Base-by-base conservation (phyloP, 2,329 filamentous ascomycete genomes). In the Fusarium oligoseptatum region DNA sequence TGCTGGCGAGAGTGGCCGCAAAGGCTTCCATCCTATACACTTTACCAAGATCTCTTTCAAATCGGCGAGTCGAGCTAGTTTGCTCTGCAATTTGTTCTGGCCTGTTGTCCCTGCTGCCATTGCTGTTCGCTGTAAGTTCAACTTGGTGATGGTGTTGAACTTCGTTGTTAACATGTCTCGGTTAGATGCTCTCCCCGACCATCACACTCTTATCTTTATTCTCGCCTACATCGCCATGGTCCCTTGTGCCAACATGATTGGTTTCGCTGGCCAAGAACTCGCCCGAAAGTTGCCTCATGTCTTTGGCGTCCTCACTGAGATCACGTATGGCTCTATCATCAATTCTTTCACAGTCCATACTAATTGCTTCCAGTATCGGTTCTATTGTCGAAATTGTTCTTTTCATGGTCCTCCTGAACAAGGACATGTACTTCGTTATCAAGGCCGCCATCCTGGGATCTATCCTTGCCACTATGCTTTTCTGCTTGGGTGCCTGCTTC, bases 361-460 rank as follows among this genome's bases (percentile, higher is more conserved):
- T 77, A 27, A 79, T 58, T 43, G 3, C 27, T 36, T 43, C 17
- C 34, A 87, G 85, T 0, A 81, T 95, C 61, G 93, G 93, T 3
- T 94, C 93, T 1, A 84, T 95, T 11, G 94, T 97, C 62, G 94
- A 97, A 80, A 92, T 97, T 66, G 89, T 97, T 56, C 85, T 97
- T 34, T 97, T 97, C 83, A 92, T 96, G 86, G 89, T 95, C 3
- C 84, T 97, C 52, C 87, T 97, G 6, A 81, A 81, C 12, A 82
- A 85, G 2, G 75, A 86, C 61, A 82, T 85, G 81, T 91, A 92
- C 69, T 87, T 88, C n/a, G 93, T 97, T 76, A 94, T 97, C 76
- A 91, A 94, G 79, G 94, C 94, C 63, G 94, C 95, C 29, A 95
- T 97, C 65, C 84, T 97, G 0, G 94, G 95, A 39, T 96, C 94